These are phyloP conservation scores for Coemansia sp. DNA, from an alignment of 192 early-diverging fungal genomes.

Conservation along the genomic window DNA sequence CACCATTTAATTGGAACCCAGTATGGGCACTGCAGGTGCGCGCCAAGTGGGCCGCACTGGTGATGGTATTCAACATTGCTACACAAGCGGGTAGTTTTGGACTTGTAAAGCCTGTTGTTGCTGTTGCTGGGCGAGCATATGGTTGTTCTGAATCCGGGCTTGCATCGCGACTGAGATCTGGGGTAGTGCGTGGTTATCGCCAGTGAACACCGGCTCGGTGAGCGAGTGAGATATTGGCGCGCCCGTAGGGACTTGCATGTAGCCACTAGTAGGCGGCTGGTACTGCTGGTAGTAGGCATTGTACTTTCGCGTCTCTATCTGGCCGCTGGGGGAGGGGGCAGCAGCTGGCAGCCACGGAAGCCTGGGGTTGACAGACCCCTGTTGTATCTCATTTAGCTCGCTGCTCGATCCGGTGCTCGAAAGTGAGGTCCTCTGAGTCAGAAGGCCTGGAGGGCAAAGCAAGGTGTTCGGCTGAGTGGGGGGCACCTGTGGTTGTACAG, in stretches of 20 bases:
- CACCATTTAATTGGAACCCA: too few species aligned
- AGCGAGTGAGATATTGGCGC: slow-evolving; percentile 32
- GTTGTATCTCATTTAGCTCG: slow-evolving; percentile 10
- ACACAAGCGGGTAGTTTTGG: background rate
- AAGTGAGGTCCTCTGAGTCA: slow-evolving; percentile 26
- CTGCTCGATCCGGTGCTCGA: slow-evolving; percentile 17
- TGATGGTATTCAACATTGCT: too few species aligned
- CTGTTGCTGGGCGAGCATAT: slow-evolving; percentile 5
- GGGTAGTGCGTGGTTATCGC: background rate
- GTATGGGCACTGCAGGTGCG: too few species aligned
- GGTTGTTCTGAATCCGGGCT: background rate
- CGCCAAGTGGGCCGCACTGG: too few species aligned
- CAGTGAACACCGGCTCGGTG: slow-evolving; percentile 29
- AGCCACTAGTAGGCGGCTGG: background rate
- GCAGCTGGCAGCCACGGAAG: slow-evolving; percentile 1
- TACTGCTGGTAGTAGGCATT: slow-evolving; percentile 12
- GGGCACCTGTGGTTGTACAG: background rate
- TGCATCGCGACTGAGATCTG: slow-evolving; percentile 3
- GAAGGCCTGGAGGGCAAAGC: slow-evolving; percentile 4
- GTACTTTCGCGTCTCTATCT: background rate
- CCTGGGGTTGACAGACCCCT: slow-evolving; percentile 6
- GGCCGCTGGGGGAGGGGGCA: background rate
- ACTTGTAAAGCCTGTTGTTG: background rate
- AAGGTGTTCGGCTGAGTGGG: background rate
- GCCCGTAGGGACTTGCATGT: slow-evolving; percentile 34